These are phyloP conservation scores for Agrocybe chaxingu DNA, from an alignment of 768 basidiomycete genomes.

Conservation along the genomic window DNA sequence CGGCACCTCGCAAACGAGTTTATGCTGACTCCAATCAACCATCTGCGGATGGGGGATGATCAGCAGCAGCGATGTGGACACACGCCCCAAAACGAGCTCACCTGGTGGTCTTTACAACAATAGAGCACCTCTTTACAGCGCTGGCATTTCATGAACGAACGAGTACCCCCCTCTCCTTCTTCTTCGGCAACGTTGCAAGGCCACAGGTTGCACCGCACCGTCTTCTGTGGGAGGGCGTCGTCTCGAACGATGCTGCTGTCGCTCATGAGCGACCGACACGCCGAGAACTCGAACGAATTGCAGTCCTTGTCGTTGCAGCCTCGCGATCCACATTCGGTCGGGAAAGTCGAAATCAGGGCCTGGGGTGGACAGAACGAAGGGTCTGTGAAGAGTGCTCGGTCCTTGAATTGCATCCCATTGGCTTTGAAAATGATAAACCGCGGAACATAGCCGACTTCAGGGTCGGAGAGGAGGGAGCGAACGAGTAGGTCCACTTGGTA, in stretches of 20 bases:
- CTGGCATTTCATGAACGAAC: constrained; percentile 9
- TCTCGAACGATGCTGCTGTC: constrained; percentile 10
- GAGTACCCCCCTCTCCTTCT: not conserved
- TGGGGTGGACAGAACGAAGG: constrained; percentile 12
- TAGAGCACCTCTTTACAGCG: constrained; percentile 18
- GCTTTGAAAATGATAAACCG: constrained; percentile 14
- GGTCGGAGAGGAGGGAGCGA: constrained; percentile 17
- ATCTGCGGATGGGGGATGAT: not conserved
- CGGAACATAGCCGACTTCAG: constrained; percentile 15
- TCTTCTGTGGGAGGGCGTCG: not conserved
- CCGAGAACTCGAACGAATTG: constrained; percentile 12
- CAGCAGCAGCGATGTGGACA: too few species aligned
- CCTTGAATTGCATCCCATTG: not conserved
- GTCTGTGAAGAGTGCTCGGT: constrained; percentile 15
- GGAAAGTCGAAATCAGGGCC: constrained; percentile 11
- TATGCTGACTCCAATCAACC: constrained; percentile 7
- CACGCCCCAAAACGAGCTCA: constrained; percentile 1
- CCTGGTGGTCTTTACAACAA: constrained; percentile 16
- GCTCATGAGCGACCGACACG: constrained; percentile 9
- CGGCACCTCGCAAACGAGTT: constrained; percentile 7
- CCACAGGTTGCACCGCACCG: constrained; percentile 19
- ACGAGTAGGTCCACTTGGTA: constrained; percentile 17
- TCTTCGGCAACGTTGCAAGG: constrained; percentile 9
- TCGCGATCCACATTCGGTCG: constrained; percentile 8
- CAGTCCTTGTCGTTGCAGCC: constrained; percentile 13